Percentiles rank a stretch among this genome's conserved stretches.
Evolutionary conservation across 768 basidiomycete genomes (phyloP).

Genomic region (Butyriboletus loyo): DNA sequence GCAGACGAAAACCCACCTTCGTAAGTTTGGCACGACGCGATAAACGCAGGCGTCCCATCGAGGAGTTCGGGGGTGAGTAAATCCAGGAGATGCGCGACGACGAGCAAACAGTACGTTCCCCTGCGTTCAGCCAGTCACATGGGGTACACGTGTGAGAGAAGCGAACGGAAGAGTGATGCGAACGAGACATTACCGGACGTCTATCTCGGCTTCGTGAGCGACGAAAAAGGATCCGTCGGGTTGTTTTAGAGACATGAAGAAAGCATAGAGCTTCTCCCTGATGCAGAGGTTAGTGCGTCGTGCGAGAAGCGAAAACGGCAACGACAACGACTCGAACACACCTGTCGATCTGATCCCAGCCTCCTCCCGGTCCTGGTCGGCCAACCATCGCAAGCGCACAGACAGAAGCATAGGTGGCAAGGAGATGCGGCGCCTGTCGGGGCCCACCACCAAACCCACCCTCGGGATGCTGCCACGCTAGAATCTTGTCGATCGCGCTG

Average conservation of each 20-base stretch:
- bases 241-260: conserved; percentile 91
- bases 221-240: conserved; percentile 93
- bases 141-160: neutral
- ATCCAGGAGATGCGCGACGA: conserved; percentile 77
- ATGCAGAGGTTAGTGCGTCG: neutral
- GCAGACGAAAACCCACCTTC: conserved; percentile 92
- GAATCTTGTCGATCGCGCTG: conserved; percentile 78
- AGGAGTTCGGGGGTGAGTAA: conserved; percentile 88
- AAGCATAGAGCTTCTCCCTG: conserved; percentile 72
- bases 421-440: conserved; percentile 80
- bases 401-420: conserved; percentile 88
- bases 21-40: conserved; percentile 92
- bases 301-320: neutral
- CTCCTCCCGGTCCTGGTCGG: conserved; percentile 63
- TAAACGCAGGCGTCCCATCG: conserved; percentile 68
- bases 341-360: conserved; percentile 89
- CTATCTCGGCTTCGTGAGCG: conserved; percentile 83
- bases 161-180: no score
- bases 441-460: conserved; percentile 95
- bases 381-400: conserved; percentile 83
- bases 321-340: conserved; percentile 26
- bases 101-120: conserved; percentile 92
- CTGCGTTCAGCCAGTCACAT: conserved; percentile 35
- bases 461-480: conserved; percentile 77
- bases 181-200: conserved; percentile 67